A percentile compares a stretch with the other conserved stretches of the same genome.
phyloP scores from a whole-genome alignment of 2,329 filamentous ascomycete genomes.

The Esteya vermicola region DNA sequence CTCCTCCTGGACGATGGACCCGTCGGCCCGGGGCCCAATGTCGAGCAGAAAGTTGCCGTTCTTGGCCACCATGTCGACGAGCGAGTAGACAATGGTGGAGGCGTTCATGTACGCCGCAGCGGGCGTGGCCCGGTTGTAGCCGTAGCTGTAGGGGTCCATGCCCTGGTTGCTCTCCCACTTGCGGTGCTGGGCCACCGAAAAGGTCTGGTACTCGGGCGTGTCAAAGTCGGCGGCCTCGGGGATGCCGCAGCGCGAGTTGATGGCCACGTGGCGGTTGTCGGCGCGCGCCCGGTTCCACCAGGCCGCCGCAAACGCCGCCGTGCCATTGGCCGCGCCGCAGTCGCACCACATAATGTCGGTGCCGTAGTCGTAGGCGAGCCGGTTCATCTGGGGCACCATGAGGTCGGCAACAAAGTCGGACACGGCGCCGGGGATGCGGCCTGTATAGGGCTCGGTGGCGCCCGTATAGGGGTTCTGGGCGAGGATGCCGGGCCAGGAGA shows the following conservation, averaged over 20 bases:
- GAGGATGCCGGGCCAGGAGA: slow-evolving; percentile 21
- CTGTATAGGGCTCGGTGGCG: slow-evolving; percentile 25
- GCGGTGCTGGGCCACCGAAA: slow-evolving; percentile 30
- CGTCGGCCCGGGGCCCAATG: slow-evolving; percentile 40
- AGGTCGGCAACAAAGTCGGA: slow-evolving; percentile 27
- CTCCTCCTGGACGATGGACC: slow-evolving; percentile 35
- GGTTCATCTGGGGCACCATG: slow-evolving; percentile 31
- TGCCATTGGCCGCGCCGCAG: slow-evolving; percentile 26
- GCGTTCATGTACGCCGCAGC: slow-evolving; percentile 36
- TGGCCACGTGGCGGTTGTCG: slow-evolving; percentile 31
- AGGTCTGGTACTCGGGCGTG: slow-evolving; percentile 42
- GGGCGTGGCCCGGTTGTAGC: slow-evolving; percentile 42
- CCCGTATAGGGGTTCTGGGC: slow-evolving; percentile 30
- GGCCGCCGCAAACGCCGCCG: slow-evolving; percentile 22
- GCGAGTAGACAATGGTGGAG: slow-evolving; percentile 26
- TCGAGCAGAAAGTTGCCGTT: slow-evolving; percentile 44
- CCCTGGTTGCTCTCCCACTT: slow-evolving; percentile 48
- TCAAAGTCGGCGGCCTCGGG: slow-evolving; percentile 35
- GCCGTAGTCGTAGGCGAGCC: slow-evolving; percentile 24
- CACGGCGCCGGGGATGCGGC: slow-evolving; percentile 21
- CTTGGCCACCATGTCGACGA: slow-evolving; percentile 38
- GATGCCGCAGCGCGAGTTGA: slow-evolving; percentile 43
- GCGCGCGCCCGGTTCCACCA: slow-evolving; percentile 25
- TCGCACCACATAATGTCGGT: slow-evolving; percentile 38
- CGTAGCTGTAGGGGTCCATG: slow-evolving; percentile 46